Evolutionary conservation across 768 basidiomycete genomes (phyloP), one percentile per base, ranked within the genome.

Genomic region (Trametes cubensis): DNA sequence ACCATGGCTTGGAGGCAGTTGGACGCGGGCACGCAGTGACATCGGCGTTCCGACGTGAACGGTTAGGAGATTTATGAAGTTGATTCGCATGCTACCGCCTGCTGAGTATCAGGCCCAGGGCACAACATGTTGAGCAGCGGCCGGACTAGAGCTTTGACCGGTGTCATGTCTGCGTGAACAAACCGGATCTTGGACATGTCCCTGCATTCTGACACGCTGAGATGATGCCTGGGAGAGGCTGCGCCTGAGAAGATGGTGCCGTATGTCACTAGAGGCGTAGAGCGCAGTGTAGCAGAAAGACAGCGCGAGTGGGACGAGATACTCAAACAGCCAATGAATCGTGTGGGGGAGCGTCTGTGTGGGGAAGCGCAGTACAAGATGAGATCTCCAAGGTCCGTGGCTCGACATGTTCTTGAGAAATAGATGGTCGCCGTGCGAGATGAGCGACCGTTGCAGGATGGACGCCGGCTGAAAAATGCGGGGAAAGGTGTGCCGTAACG

Each of bases 401-500:
- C 38, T 11, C 53, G 58, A 18, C 58, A 48, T 55, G 50, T 40
- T 55, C 45, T 45, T 64, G 63, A 56, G 63, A 64, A 60, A 51
- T 21, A 50, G 58, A 44, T 55, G 61, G 57, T 51, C 47, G 58
- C 42, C 54, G 58, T 64, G 58, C 58, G 54, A 56, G 58, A 30
- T 38, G 25, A 23, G 42, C 48, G 48, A 56, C 28, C 51, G 61
- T 51, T 28, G 54, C 48, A 20, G 41, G 48, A 62, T 50, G 54
- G 3, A 49, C 23, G 47, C 49, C 52, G 38, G 34, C 34, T 30
- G 13, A 45, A 25, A 41, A 39, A 55, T 51, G 58, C 58, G 58
- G 58, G 57, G 57, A 64, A 56, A 45, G 20, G 23, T 38, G 41
- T 64, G 62, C 62, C 58, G 62, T 64, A 58, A 63, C 51, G 57